Evolutionary conservation across 352 stramenopile genomes (phyloP).

Genomic region (Thalassiosira mediterranea): DNA sequence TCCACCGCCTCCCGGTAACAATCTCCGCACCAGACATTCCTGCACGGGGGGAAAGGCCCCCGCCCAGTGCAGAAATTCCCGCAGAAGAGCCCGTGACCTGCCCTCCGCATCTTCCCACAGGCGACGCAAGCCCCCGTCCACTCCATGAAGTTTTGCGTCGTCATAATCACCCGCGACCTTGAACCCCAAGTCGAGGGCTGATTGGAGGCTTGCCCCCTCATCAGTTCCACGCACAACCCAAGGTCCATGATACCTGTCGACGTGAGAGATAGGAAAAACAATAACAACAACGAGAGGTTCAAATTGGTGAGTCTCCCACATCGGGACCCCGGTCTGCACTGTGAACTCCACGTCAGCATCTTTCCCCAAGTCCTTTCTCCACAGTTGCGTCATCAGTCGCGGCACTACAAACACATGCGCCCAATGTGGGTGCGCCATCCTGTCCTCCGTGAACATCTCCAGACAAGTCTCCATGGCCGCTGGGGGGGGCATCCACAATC

Average conservation of each 20-base stretch:
- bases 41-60: slow-evolving; percentile 44
- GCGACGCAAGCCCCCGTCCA: slow-evolving; percentile 23
- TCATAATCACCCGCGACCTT: neutral
- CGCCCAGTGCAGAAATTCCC: slow-evolving; percentile 36
- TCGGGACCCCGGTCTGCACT: neutral
- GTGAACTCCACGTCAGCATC: slow-evolving; percentile 18
- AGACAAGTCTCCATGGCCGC: slow-evolving; percentile 15
- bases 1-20: slow-evolving; percentile 16
- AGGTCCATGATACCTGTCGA: slow-evolving; percentile 9
- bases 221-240: slow-evolving; percentile 13
- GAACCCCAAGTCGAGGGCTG: neutral
- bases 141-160: slow-evolving; percentile 21
- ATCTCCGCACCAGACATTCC: slow-evolving; percentile 35
- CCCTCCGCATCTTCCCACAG: slow-evolving; percentile 16
- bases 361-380: slow-evolving; percentile 15
- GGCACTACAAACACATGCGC: slow-evolving; percentile 29
- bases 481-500: slow-evolving; percentile 42
- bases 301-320: slow-evolving; percentile 9
- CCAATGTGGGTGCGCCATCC: neutral
- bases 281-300: slow-evolving; percentile 44
- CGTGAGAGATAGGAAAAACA: slow-evolving; percentile 32
- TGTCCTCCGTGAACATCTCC: slow-evolving; percentile 13
- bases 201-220: too few relatives aligned
- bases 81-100: slow-evolving; percentile 48
- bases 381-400: neutral